Base-by-base conservation (phyloP, 2,329 filamentous ascomycete genomes). In the Xylariaceae sp. region DNA sequence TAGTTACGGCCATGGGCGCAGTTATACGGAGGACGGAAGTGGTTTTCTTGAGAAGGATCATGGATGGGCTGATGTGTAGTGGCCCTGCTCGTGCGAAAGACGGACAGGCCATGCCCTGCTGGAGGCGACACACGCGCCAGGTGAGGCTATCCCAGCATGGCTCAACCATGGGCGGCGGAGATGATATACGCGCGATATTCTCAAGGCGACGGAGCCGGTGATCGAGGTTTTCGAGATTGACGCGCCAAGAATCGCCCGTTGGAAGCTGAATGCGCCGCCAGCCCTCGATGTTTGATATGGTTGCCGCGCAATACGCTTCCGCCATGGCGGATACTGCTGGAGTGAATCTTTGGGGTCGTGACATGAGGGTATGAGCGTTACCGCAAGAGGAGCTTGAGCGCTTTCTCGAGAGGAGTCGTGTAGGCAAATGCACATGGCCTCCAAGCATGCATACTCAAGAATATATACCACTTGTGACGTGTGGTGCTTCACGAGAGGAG, bases 241-340 rank as follows among this genome's bases (percentile, higher is more conserved):
- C 26, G 1, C 31, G 34, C 8, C 16, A 11, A n/a, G 6, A 7
- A n/a, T 32, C 30, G 30, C 30, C 30, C 16, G 30, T 7, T 7
- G 41, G 43, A 19, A 48, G 39, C 16, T 17, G 9, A 9, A 36
- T 18, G 3, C 22, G 3, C 34, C 28, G 40, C 41, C 45, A 44
- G 8, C 55, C 53, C 41, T 56, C 55, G 15, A 54, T 9, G 18
- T 56, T 55, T 38, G 55, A 35, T 37, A 57, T 45, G 34, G 47
- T 40, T 18, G 48, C 51, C 13, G 49, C 51, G 32, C 54, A 57
- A 30, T 52, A 55, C 12, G 41, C 44, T 16, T 51, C 43, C 4
- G 50, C 52, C 41, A 26, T 26, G 22, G 22, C 22, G n/a, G n/a
- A n/a, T n/a, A n/a, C n/a, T n/a, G n/a, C n/a, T n/a, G n/a, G n/a